A percentile compares a stretch with the other conserved stretches of the same genome.
phyloP scores from a whole-genome alignment of 495 filamentous ascomycete genomes.

The Podospora conica region DNA sequence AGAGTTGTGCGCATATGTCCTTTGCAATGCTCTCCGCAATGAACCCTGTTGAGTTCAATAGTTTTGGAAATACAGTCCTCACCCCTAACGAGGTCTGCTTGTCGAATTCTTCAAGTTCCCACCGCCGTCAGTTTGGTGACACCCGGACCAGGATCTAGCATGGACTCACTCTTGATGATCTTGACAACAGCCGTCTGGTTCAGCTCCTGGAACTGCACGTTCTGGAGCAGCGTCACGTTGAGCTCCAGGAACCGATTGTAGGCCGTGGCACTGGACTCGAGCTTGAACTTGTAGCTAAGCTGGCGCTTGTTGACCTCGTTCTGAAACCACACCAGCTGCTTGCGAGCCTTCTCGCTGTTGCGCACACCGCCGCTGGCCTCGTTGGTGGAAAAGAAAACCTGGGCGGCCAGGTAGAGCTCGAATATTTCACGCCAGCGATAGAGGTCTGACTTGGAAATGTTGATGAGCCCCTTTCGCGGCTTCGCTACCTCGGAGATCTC shows the following conservation, averaged over 20 bases:
- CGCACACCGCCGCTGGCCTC: constrained; percentile 55
- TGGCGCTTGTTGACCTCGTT: constrained; percentile 47
- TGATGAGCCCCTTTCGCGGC: constrained; percentile 39
- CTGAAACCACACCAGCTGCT: constrained; percentile 54
- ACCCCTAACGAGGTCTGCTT: constrained; percentile 67
- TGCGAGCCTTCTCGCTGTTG: constrained; percentile 44
- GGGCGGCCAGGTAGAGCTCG: constrained; percentile 59
- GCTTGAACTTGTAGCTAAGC: constrained; percentile 51
- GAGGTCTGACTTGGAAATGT: constrained; percentile 54
- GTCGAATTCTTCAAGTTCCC: constrained; percentile 57
- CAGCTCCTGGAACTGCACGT: constrained; percentile 67
- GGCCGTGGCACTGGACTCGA: constrained; percentile 48
- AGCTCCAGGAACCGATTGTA: constrained; percentile 57
- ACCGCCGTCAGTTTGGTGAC: not conserved
- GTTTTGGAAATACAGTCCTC: constrained; percentile 45
- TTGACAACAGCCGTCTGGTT: constrained; percentile 64
- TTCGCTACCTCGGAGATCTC: constrained; percentile 52
- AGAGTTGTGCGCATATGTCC: constrained; percentile 59
- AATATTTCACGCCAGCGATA: constrained; percentile 69
- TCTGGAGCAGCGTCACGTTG: constrained; percentile 58
- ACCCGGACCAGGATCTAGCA: not conserved
- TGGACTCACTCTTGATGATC: constrained; percentile 65
- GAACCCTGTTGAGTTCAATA: constrained; percentile 43
- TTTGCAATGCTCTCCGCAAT: constrained; percentile 55
- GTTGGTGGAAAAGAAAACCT: constrained; percentile 66